Evolutionary conservation across 352 stramenopile species (phyloP), one percentile per base, ranked within the genome.

Genomic region (Globisporangium polare): DNA sequence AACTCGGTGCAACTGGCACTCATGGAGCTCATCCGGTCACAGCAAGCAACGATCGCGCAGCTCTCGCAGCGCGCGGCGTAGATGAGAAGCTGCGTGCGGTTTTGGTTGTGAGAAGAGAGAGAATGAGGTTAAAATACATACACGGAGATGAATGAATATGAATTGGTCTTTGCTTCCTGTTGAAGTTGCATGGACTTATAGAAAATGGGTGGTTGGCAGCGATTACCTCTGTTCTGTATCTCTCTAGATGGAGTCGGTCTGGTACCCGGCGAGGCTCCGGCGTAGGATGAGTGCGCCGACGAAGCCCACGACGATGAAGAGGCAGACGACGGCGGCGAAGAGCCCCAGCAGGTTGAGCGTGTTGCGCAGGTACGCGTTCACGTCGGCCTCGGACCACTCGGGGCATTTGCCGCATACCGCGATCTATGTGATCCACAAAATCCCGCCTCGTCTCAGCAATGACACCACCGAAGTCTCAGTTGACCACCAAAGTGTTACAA

Each of bases 291-390:
- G 62, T 18, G 86, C 82, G 3, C 72, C 81, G 18, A 59, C 69
- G 55, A 86, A 87, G 52, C 81, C 86, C 43, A 92, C 77, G 69
- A 86, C 59, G 57, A 95, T 85, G 66, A 90, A 93, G 53, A 93
- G 75, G 49, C 72, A 85, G 24, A 89, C 76, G n/a, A 95, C 66
- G 1, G 83, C 64, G 3, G 79, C 78, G 18, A 90, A 74, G 20
- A 93, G 71, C 0, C 82, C 81, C 8, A 95, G 66, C 20, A 92
- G 65, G 35, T 90, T 71, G 39, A 93, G 71, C 0, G 71, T 78
- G 58, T 72, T 83, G 31, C 67, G 74, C 35, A 95, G 61, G 65
- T 90, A 92, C 31, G 79, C 79, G 46, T 86, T 70, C 22, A 95
- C 71, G 60, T 95, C 83, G 2, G 63, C 50, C 1, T 71, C 65